Evolutionary conservation across 2,329 filamentous ascomycete species (phyloP), one percentile per base, ranked within the genome.

Genomic region (Exophiala oligosperma): DNA sequence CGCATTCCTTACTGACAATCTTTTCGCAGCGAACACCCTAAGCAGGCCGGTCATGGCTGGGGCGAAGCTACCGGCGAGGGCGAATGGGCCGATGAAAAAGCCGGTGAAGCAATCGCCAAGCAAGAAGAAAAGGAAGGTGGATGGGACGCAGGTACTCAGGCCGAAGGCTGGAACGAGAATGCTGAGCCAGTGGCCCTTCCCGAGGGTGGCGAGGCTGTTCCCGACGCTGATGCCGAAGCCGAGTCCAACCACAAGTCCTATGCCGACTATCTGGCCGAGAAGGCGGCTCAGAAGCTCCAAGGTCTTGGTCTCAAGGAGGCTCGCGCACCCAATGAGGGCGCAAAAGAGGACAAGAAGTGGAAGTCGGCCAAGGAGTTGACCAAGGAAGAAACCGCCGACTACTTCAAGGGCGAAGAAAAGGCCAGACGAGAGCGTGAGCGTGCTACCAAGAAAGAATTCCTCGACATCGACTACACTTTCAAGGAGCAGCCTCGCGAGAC

Each of bases 211-310:
- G 72, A 72, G 58, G 65, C 62, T 32, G 58, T 67, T 53, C 70
- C 65, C 28, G 69, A 68, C 49, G 64, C 63, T 4, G 64, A 69
- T 38, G 69, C 76, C 60, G 86, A 91, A 78, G 81, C 85, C 50
- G 88, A 92, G 78, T 90, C 95, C 77, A 95, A 94, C 85, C 85
- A 83, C 80, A 88, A 96, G 81, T 94, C 92, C 55, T 96, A 92
- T 79, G 80, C 84, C 71, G 90, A 94, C 67, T 99, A 96, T 82
- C 85, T 95, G 54, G 90, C 87, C 73, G 85, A 90, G 74, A 82
- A 81, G 72, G 84, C 84, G 59, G 83, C 86, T 76, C 93, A 92
- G 85, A 92, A 91, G 81, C 78, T 85, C 66, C 84, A 84, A 66
- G 82, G 81, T 68, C 76, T 81, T 65, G 84, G 84, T 68, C 76